Percentiles rank a stretch among this genome's conserved stretches.
Conservation (phyloP, 352 stramenopile species). For the Phytophthora pisi region DNA sequence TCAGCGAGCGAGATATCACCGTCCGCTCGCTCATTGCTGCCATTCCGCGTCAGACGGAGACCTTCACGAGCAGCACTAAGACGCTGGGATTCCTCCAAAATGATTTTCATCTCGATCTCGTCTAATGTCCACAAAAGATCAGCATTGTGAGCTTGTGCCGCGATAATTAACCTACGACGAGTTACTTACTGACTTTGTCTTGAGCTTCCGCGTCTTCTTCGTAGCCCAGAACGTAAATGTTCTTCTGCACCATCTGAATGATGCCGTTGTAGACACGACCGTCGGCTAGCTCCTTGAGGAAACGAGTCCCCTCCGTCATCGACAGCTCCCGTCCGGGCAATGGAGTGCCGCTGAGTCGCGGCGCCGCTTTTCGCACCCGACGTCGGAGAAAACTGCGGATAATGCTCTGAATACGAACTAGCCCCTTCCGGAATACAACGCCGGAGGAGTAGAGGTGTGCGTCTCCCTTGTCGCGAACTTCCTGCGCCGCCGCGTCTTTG, state of each 20-base stretch:
- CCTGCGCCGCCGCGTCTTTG: conserved; percentile 57
- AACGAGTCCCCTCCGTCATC: conserved; percentile 64
- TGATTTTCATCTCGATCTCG: conserved; percentile 83
- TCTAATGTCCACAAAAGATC: conserved; percentile 28
- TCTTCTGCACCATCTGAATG: conserved; percentile 51
- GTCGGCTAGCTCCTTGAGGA: conserved; percentile 76
- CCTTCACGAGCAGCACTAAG: conserved; percentile 49
- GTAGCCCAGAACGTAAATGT: conserved; percentile 64
- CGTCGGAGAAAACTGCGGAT: conserved; percentile 76
- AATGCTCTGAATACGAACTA: conserved; percentile 74
- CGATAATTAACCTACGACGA: background rate
- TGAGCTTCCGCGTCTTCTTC: conserved; percentile 61
- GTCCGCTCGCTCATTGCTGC: conserved; percentile 27
- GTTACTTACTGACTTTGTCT: conserved; percentile 70
- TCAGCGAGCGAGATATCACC: conserved; percentile 63
- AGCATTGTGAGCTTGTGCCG: background rate
- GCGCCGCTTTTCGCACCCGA: conserved; percentile 36
- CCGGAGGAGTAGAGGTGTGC: conserved; percentile 71
- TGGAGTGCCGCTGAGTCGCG: background rate
- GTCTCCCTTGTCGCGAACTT: conserved; percentile 72
- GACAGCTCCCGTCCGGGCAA: conserved; percentile 18
- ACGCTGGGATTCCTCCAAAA: conserved; percentile 67
- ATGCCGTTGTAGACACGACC: conserved; percentile 71
- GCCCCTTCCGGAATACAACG: conserved; percentile 72
- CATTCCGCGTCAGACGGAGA: conserved; percentile 7